A percentile compares a stretch with the other conserved stretches of the same genome.
These are phyloP conservation scores for Bisporella sp. DNA, from an alignment of 2,329 filamentous ascomycete genomes.

Conservation along the genomic window DNA sequence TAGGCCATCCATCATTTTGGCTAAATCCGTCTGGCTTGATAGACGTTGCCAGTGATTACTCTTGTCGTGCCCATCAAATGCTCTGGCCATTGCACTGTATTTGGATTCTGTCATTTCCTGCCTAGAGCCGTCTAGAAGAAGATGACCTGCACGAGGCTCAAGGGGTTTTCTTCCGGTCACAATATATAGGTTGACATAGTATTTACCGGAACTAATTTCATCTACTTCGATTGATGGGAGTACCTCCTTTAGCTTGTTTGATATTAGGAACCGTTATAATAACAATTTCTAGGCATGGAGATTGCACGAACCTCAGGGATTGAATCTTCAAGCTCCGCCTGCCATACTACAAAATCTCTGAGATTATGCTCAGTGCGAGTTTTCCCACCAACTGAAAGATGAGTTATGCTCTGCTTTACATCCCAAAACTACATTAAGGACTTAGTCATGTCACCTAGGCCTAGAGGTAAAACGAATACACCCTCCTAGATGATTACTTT, in stretches of 20 bases:
- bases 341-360: conserved; percentile 15
- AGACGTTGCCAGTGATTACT: too few relatives aligned
- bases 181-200: conserved; percentile 24
- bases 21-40: too few relatives aligned
- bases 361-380: conserved; percentile 14
- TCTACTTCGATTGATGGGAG: conserved; percentile 13
- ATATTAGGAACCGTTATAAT: neutral
- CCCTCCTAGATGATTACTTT: too few relatives aligned
- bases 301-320: conserved; percentile 16
- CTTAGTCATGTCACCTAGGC: too few relatives aligned
- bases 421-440: conserved; percentile 17
- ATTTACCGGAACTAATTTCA: conserved; percentile 14
- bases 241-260: conserved; percentile 15
- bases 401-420: conserved; percentile 21
- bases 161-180: conserved; percentile 24
- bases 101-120: conserved; percentile 22
- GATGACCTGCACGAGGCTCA: conserved; percentile 19
- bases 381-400: conserved; percentile 18
- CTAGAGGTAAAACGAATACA: too few relatives aligned
- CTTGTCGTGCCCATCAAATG: too few relatives aligned
- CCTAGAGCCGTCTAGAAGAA: conserved; percentile 18
- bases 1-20: too few relatives aligned
- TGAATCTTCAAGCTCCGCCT: conserved; percentile 15
- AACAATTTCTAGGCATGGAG: neutral
- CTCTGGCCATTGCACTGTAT: conserved; percentile 21